Conservation (phyloP, 345 rosid genomes). For the Kandelia obovata region DNA sequence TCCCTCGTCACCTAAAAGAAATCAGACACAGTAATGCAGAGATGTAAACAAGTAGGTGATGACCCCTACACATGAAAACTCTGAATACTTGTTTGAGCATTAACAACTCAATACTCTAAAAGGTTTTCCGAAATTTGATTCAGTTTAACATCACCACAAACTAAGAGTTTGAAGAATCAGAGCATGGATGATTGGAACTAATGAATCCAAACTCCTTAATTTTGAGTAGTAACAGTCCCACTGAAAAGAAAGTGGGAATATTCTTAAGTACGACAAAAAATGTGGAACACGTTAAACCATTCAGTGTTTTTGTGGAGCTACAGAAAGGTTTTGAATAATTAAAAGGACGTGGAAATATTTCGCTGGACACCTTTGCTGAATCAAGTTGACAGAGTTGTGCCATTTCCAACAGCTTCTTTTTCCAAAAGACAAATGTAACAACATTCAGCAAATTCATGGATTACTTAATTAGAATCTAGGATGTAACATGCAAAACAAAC, state of each 20-base stretch:
- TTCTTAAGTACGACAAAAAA: too few relatives aligned
- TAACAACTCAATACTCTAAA: too few relatives aligned
- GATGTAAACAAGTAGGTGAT: conserved; percentile 2
- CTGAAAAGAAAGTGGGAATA: too few relatives aligned
- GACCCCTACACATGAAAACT: background rate
- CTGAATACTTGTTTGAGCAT: background rate
- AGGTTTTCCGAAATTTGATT: background rate
- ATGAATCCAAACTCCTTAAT: background rate
- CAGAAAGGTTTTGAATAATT: background rate
- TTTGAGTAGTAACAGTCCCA: too few relatives aligned
- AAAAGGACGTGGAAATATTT: background rate
- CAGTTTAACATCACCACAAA: background rate
- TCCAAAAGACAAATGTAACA: background rate
- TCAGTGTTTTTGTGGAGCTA: too few relatives aligned
- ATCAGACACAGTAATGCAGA: background rate
- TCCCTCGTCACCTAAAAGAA: conserved; percentile 65
- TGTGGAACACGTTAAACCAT: too few relatives aligned
- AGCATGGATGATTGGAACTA: background rate
- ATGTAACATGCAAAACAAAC: background rate
- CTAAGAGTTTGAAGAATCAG: background rate
- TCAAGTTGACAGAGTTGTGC: background rate
- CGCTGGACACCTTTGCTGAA: background rate
- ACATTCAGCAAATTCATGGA: too few relatives aligned
- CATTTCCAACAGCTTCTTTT: background rate
- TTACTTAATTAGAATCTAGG: background rate